Conservation (phyloP, 495 filamentous ascomycete genomes). For the Penicillium bovifimosum region DNA sequence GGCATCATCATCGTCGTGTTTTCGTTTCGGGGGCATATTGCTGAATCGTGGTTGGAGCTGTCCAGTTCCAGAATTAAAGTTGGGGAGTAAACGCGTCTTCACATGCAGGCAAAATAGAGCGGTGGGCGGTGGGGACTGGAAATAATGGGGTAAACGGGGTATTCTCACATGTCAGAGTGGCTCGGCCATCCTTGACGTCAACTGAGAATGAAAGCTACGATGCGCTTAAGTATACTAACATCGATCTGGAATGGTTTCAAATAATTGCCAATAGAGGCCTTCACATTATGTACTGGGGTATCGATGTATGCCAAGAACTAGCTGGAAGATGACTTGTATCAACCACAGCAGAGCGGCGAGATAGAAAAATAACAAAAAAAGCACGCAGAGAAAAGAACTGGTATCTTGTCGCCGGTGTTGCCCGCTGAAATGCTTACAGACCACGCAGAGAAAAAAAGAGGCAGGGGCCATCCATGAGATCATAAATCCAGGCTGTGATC, state of each 20-base stretch:
- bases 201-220: too few relatives aligned
- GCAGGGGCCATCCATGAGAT: slow-evolving; percentile 6
- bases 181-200: neutral
- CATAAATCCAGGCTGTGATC: slow-evolving; percentile 20
- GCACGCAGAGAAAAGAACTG: slow-evolving; percentile 6
- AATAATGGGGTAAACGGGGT: neutral
- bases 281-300: slow-evolving; percentile 8
- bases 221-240: too few relatives aligned
- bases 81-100: slow-evolving; percentile 2
- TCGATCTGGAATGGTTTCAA: too few relatives aligned
- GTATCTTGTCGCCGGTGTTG: slow-evolving; percentile 13
- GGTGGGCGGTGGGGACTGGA: slow-evolving; percentile 8
- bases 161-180: neutral
- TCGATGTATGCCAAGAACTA: slow-evolving; percentile 3
- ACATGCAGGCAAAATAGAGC: slow-evolving; percentile 7
- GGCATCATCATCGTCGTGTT: slow-evolving; percentile 25
- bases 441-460: slow-evolving; percentile 2
- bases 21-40: slow-evolving; percentile 36
- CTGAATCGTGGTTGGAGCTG: neutral
- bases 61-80: neutral
- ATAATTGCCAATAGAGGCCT: neutral
- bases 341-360: neutral
- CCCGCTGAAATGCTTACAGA: slow-evolving; percentile 16
- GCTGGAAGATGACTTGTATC: neutral
- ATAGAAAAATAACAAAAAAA: neutral